Evolutionary conservation across 352 stramenopile genomes (phyloP).

Genomic region (Plasmopara muralis): DNA sequence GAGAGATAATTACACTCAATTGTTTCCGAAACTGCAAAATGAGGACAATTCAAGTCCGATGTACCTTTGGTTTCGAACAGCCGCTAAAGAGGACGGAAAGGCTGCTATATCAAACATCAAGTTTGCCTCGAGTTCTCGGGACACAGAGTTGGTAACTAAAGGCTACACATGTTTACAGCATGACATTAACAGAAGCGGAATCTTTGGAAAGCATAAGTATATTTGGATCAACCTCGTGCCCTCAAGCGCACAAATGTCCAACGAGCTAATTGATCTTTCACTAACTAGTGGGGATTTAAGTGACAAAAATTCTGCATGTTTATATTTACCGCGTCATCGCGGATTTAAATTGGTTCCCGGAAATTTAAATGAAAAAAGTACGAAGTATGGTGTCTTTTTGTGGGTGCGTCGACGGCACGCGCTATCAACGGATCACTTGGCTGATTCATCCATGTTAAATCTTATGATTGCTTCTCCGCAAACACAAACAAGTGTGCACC

Average conservation of each 20-base stretch:
- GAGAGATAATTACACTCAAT: slow-evolving; percentile 52
- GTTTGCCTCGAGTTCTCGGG: slow-evolving; percentile 49
- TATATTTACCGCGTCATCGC: slow-evolving; percentile 64
- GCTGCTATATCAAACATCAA: slow-evolving; percentile 58
- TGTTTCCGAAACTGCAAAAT: slow-evolving; percentile 50
- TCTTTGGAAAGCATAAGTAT: slow-evolving; percentile 71
- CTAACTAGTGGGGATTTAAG: slow-evolving; percentile 59
- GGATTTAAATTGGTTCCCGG: slow-evolving; percentile 68
- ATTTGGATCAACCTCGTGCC: slow-evolving; percentile 63
- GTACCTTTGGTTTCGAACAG: slow-evolving; percentile 58
- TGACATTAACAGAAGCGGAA: slow-evolving; percentile 51
- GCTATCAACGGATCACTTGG: slow-evolving; percentile 38
- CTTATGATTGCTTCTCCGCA: slow-evolving; percentile 32
- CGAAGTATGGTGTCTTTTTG: slow-evolving; percentile 51
- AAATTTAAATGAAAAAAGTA: slow-evolving; percentile 62
- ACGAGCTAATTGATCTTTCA: slow-evolving; percentile 59
- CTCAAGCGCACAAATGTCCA: slow-evolving; percentile 37
- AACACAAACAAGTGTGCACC: slow-evolving; percentile 31
- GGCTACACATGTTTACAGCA: slow-evolving; percentile 73
- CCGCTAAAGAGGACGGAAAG: slow-evolving; percentile 51
- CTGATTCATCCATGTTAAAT: slow-evolving; percentile 35
- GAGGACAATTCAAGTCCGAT: slow-evolving; percentile 33
- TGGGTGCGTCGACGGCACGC: slow-evolving; percentile 47
- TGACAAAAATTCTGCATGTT: slow-evolving; percentile 50
- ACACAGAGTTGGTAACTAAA: slow-evolving; percentile 68